Evolutionary conservation across 441 rosid genomes (phyloP).

Genomic region (Euphorbia celastroides): DNA sequence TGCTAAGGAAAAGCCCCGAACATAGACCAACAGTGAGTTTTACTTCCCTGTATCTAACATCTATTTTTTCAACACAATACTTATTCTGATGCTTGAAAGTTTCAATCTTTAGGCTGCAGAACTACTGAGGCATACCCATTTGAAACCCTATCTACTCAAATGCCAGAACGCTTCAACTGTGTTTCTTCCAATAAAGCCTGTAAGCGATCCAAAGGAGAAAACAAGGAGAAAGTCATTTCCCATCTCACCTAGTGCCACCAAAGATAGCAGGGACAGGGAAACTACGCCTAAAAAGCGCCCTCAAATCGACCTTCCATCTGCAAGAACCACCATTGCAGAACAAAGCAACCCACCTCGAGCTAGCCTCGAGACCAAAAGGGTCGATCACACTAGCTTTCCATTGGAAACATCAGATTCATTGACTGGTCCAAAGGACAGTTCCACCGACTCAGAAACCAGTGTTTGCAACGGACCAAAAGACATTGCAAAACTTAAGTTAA

Average conservation of each 20-base stretch:
- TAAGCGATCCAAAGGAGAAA: conserved; percentile 54
- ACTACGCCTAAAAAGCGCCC: conserved; percentile 29
- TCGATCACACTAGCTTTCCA: conserved; percentile 53
- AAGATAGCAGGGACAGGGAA: conserved; percentile 34
- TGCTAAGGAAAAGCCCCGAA: conserved; percentile 94
- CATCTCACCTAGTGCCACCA: conserved; percentile 32
- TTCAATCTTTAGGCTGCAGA: conserved; percentile 67
- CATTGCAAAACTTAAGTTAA: conserved; percentile 21
- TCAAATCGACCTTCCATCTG: conserved; percentile 33
- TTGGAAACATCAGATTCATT: conserved; percentile 38
- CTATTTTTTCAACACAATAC: conserved; percentile 7
- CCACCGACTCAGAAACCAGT: conserved; percentile 43
- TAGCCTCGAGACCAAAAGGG: conserved; percentile 59
- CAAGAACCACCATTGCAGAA: conserved; percentile 29
- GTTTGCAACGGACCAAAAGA: conserved; percentile 39
- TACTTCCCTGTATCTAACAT: conserved; percentile 14
- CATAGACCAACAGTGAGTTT: conserved; percentile 83
- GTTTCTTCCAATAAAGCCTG: conserved; percentile 68
- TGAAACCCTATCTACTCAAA: conserved; percentile 66
- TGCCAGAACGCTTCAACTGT: conserved; percentile 61
- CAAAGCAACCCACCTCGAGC: conserved; percentile 43
- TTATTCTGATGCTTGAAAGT: conserved; percentile 17
- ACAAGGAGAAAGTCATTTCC: conserved; percentile 48
- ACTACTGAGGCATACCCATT: conserved; percentile 72
- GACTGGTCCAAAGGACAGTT: conserved; percentile 47